Evolutionary conservation across 768 basidiomycete species (phyloP).

Genomic region (Hygrocybe punicea): DNA sequence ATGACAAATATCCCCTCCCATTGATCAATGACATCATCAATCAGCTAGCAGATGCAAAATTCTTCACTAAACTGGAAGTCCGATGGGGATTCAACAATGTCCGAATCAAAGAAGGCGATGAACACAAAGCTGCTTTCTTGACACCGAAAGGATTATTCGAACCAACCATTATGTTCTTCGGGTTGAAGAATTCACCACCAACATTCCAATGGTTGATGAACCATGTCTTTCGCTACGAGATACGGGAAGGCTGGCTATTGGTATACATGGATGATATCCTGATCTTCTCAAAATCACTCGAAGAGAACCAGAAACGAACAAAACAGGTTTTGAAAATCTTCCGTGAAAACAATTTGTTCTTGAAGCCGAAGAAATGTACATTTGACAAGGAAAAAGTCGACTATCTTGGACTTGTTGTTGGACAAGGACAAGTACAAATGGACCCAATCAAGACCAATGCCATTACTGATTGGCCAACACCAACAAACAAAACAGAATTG

Average conservation of each 20-base stretch:
- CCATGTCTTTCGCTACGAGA: conserved; percentile 18
- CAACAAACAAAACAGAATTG: conserved; percentile 21
- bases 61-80: conserved; percentile 40
- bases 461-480: conserved; percentile 28
- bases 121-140: conserved; percentile 12
- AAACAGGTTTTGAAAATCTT: conserved; percentile 27
- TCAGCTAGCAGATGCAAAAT: conserved; percentile 19
- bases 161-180: conserved; percentile 12
- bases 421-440: conserved; percentile 21
- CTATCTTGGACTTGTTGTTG: conserved; percentile 27
- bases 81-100: conserved; percentile 21
- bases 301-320: conserved; percentile 16
- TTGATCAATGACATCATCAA: conserved; percentile 29
- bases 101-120: conserved; percentile 9
- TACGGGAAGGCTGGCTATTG: conserved; percentile 27
- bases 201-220: conserved; percentile 14
- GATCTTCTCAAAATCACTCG: conserved; percentile 23
- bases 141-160: conserved; percentile 10
- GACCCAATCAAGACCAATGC: conserved; percentile 32
- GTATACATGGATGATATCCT: conserved; percentile 47
- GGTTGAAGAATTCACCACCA: conserved; percentile 23
- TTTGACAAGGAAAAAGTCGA: conserved; percentile 22
- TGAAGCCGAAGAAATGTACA: conserved; percentile 38
- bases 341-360: conserved; percentile 30
- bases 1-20: conserved; percentile 37